These are phyloP conservation scores for Aspergillus sp. DNA, from an alignment of 2,329 filamentous ascomycete species.

Conservation along the genomic window DNA sequence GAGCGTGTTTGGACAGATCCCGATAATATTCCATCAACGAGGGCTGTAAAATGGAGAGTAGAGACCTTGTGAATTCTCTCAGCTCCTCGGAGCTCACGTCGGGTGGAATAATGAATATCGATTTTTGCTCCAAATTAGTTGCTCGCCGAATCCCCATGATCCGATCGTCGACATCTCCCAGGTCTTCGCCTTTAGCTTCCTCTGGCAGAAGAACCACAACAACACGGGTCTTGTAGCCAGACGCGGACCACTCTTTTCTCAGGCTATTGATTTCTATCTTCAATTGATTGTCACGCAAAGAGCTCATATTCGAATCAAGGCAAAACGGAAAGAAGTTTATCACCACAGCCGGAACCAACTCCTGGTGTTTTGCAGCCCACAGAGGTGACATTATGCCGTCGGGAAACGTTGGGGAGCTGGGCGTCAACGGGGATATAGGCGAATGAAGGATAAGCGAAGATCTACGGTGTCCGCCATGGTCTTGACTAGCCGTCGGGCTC, in stretches of 20 bases:
- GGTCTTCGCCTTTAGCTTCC: constrained; percentile 62
- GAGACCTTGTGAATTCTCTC: constrained; percentile 68
- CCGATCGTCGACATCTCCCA: constrained; percentile 69
- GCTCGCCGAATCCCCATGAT: constrained; percentile 75
- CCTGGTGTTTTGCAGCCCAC: constrained; percentile 89
- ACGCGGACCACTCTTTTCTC: constrained; percentile 61
- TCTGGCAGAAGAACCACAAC: constrained; percentile 77
- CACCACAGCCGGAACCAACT: constrained; percentile 75
- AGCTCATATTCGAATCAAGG: constrained; percentile 70
- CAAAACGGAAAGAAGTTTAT: constrained; percentile 78
- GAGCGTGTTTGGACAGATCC: constrained; percentile 86
- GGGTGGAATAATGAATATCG: constrained; percentile 79
- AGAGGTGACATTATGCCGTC: constrained; percentile 80
- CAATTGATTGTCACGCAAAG: constrained; percentile 79
- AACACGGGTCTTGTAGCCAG: constrained; percentile 71
- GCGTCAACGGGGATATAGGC: constrained; percentile 84
- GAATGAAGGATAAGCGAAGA: constrained; percentile 71
- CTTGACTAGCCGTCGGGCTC: constrained; percentile 52
- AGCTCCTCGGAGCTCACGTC: constrained; percentile 71
- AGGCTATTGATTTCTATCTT: constrained; percentile 82
- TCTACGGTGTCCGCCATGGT: constrained; percentile 43
- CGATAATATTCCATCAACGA: constrained; percentile 86
- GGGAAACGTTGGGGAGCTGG: constrained; percentile 78
- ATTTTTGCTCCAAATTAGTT: constrained; percentile 78
- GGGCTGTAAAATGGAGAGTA: constrained; percentile 71